phyloP scores from a whole-genome alignment of 176 grass and related monocot genomes.

The Typha latifolia region DNA sequence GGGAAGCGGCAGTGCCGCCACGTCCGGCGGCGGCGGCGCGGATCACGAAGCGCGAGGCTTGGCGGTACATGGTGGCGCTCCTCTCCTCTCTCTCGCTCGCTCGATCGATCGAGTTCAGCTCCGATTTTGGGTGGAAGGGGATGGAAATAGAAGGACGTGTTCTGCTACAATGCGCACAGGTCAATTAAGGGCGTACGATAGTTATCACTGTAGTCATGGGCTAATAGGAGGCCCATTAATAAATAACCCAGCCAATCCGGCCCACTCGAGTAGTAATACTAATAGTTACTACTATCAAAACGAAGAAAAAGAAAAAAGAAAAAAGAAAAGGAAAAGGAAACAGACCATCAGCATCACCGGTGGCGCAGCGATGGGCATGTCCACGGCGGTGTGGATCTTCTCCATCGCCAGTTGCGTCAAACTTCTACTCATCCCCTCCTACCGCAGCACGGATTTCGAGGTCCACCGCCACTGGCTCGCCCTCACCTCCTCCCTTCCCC shows the following conservation, averaged over 20 bases:
- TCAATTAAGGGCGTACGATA: too few species aligned
- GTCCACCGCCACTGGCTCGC: conserved; percentile 90
- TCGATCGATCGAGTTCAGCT: neutral
- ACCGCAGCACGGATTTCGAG: conserved; percentile 84
- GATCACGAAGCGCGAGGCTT: conserved; percentile 34
- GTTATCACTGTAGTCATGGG: too few species aligned
- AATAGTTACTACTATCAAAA: too few species aligned
- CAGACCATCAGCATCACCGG: neutral
- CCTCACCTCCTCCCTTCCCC: conserved; percentile 55
- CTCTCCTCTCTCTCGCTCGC: neutral
- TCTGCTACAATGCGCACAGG: too few species aligned
- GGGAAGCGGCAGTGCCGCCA: conserved; percentile 10
- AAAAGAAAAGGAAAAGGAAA: too few species aligned
- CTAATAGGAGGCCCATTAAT: too few species aligned
- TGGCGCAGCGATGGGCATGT: neutral
- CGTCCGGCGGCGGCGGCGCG: conserved; percentile 22
- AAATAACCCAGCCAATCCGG: neutral
- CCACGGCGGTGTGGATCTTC: conserved; percentile 45
- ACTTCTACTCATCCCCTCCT: conserved; percentile 57
- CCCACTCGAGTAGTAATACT: neutral
- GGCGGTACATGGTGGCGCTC: conserved; percentile 31
- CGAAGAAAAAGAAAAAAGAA: too few species aligned
- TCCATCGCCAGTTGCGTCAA: conserved; percentile 59
- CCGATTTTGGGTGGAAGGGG: too few species aligned
- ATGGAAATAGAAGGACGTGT: too few species aligned